Conservation (phyloP, 768 basidiomycete genomes). For the Kwoniella dejecticola region DNA sequence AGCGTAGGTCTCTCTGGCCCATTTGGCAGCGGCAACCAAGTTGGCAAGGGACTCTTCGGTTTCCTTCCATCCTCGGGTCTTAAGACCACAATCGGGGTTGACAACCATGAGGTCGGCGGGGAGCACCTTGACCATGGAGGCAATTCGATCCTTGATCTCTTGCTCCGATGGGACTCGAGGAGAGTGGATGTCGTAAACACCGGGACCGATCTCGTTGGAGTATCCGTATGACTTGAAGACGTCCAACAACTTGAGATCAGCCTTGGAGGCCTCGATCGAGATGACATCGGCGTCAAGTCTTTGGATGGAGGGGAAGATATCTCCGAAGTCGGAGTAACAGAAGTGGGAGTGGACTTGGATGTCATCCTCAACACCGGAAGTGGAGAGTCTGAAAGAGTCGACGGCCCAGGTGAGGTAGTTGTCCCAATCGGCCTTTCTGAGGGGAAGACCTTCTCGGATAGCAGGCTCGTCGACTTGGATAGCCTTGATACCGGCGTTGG, state of each 20-base stretch:
- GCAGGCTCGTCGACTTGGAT: conserved; percentile 99
- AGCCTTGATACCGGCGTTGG: conserved; percentile 92
- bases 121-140: conserved; percentile 77
- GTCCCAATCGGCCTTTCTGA: conserved; percentile 95
- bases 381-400: conserved; percentile 96
- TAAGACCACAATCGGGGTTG: conserved; percentile 98
- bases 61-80: conserved; percentile 98
- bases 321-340: conserved; percentile 84
- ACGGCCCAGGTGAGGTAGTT: conserved; percentile 97
- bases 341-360: conserved; percentile 95
- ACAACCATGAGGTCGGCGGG: conserved; percentile 79
- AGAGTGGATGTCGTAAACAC: conserved; percentile 99
- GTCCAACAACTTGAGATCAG: conserved; percentile 93
- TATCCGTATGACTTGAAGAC: conserved; percentile 95
- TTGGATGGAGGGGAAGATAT: conserved; percentile 97
- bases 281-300: conserved; percentile 97
- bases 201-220: conserved; percentile 93
- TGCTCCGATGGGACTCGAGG: conserved; percentile 91
- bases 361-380: conserved; percentile 88
- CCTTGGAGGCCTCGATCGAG: conserved; percentile 97
- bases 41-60: conserved; percentile 86
- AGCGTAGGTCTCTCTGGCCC: conserved; percentile 82
- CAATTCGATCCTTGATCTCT: conserved; percentile 92
- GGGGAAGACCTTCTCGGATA: conserved; percentile 97
- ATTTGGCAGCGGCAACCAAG: conserved; percentile 86